Percentiles rank a stretch among this genome's conserved stretches.
These are phyloP conservation scores for Spinacia oleracea DNA, from an alignment of 179 eudicot species.

Conservation along the genomic window DNA sequence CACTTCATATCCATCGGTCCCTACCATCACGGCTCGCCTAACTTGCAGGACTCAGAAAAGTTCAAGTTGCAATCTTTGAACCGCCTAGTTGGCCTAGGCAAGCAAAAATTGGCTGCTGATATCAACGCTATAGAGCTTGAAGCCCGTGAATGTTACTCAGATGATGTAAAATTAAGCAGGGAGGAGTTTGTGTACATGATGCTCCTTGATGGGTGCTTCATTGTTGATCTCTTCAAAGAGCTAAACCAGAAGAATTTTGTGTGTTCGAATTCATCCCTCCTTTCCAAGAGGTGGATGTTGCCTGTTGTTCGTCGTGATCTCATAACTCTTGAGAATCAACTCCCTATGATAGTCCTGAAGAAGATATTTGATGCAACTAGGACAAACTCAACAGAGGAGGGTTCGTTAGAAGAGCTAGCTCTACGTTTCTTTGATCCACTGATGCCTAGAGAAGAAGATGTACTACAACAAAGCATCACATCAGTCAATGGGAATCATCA, in stretches of 20 bases:
- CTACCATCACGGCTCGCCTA: constrained; percentile 12
- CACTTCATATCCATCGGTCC: constrained; percentile 28
- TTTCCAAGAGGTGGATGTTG: constrained; percentile 33
- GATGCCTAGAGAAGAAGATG: constrained; percentile 13
- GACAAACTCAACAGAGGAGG: background rate
- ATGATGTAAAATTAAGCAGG: constrained; percentile 6
- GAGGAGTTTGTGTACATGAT: constrained; percentile 28
- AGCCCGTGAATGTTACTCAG: background rate
- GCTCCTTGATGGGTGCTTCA: constrained; percentile 32
- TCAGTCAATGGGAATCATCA: background rate
- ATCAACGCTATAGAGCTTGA: background rate
- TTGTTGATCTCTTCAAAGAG: constrained; percentile 20
- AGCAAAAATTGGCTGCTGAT: background rate
- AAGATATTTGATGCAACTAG: background rate
- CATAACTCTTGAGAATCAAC: constrained; percentile 26
- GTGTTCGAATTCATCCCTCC: constrained; percentile 4
- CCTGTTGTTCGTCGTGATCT: constrained; percentile 33
- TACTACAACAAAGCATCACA: background rate
- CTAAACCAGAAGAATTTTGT: background rate
- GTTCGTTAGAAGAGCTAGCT: constrained; percentile 15
- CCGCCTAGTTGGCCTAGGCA: background rate
- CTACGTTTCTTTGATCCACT: constrained; percentile 24
- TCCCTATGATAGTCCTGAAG: constrained; percentile 23
- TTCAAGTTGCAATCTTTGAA: constrained; percentile 16
- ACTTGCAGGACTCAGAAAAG: constrained; percentile 11